Evolutionary conservation across 2,329 filamentous ascomycete species (phyloP), one percentile per base, ranked within the genome.

Genomic region (Akanthomyces lecanii): DNA sequence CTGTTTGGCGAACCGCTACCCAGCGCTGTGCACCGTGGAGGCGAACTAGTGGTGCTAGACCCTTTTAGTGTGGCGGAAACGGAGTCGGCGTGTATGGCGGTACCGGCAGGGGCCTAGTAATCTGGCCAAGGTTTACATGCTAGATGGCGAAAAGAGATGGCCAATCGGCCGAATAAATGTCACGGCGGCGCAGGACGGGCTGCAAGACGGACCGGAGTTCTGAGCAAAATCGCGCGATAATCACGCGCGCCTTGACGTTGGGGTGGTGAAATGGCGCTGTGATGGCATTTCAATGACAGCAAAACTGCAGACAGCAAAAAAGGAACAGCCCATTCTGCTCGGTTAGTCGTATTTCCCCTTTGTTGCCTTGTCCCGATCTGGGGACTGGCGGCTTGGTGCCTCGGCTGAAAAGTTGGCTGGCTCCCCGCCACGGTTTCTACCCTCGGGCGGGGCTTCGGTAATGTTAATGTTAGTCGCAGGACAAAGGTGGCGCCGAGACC

Each of bases 401-500:
- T 61, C 57, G 57, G 57, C 28, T 53, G 57, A 38, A 61, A 36
- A 36, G 28, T 53, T 44, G 33, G 56, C 30, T 21, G 28, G 30
- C 25, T 16, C 12, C 48, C 57, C 57, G 47, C 47, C 38, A 44
- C 23, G 3, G 8, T 5, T 14, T 51, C 33, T 53, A 44, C 47
- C 57, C 57, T 61, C 57, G 57, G 57, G 57, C 48, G 57, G 57
- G 57, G 47, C 48, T 60, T 61, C 57, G 57, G 57, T 61, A 52
- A 61, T 52, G 45, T 40, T 42, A 12, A 4, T 21, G 10, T 23
- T 52, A 51, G 33, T 36, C 21, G 33, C 53, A 45, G 16, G 4
- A 21, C 28, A 23, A 44, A 23, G 36, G 48, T 61, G 47, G 57
- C 57, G 38, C 57, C 57, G 57, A 45, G 36, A 33, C 23, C 2